A percentile compares a stretch with the other conserved stretches of the same genome.
These are phyloP conservation scores for Trichoderma erinaceum DNA, from an alignment of 495 filamentous ascomycete species.

Conservation along the genomic window DNA sequence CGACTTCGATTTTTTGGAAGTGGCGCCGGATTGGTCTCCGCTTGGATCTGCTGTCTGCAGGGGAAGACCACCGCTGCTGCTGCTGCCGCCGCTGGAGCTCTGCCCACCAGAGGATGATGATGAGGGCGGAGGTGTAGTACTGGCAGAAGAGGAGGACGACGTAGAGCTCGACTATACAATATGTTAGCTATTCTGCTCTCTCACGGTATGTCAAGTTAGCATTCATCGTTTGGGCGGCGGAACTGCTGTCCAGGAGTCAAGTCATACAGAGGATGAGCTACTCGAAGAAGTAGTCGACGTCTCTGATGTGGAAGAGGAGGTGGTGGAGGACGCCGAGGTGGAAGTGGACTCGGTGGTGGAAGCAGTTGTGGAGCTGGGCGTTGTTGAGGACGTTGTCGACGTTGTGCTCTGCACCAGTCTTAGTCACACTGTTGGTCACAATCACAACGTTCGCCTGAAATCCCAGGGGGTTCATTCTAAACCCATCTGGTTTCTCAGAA, in stretches of 20 bases:
- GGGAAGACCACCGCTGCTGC: constrained; percentile 28
- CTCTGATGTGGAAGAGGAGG: constrained; percentile 1
- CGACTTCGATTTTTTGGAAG: constrained; percentile 22
- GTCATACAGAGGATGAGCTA: constrained; percentile 14
- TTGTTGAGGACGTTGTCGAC: not conserved
- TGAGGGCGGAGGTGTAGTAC: not conserved
- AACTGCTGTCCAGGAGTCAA: not conserved
- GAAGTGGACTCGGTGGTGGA: not conserved
- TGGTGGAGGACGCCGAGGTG: not conserved
- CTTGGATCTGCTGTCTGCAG: not conserved
- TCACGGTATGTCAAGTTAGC: not conserved
- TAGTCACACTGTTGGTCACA: constrained; percentile 3
- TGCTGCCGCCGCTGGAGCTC: constrained; percentile 27
- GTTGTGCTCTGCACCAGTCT: constrained; percentile 12
- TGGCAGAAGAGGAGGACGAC: not conserved
- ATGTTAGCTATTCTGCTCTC: not conserved
- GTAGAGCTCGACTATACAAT: not conserved
- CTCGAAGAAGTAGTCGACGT: constrained; percentile 8
- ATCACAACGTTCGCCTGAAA: not conserved
- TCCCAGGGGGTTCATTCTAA: not conserved
- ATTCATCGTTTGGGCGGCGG: not conserved
- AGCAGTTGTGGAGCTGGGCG: not conserved
- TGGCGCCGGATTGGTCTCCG: not conserved
- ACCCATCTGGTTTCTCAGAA: not conserved
- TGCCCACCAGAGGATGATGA: constrained; percentile 33